phyloP scores from a whole-genome alignment of 768 basidiomycete species.

The Mycena alexandri region DNA sequence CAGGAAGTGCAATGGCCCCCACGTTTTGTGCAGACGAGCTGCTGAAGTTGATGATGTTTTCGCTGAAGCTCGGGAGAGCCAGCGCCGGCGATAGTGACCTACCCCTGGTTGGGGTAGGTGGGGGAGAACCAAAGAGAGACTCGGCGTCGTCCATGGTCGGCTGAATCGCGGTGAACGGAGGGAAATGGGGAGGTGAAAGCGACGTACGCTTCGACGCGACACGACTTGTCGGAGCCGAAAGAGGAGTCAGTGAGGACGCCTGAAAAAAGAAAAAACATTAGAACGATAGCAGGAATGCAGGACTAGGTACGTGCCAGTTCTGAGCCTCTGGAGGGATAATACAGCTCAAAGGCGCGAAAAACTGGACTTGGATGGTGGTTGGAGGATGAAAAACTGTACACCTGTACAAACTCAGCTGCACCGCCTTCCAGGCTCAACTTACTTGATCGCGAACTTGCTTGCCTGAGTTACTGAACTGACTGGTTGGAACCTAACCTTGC shows the following conservation, averaged over 20 bases:
- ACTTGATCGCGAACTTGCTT: no score
- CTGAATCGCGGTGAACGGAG: constrained; percentile 22
- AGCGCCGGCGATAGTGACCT: constrained; percentile 77
- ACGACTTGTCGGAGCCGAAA: constrained; percentile 23
- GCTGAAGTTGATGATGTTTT: constrained; percentile 30
- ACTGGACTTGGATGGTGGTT: neutral
- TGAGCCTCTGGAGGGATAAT: neutral
- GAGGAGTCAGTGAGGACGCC: constrained; percentile 21
- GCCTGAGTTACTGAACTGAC: no score
- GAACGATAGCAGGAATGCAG: neutral
- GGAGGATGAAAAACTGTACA: neutral
- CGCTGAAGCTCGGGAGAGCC: constrained; percentile 64
- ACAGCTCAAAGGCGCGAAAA: neutral
- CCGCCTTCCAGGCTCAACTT: no score
- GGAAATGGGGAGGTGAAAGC: constrained; percentile 2
- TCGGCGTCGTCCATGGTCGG: constrained; percentile 63
- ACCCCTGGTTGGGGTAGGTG: constrained; percentile 77
- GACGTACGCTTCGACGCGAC: constrained; percentile 22
- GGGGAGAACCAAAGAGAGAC: constrained; percentile 88
- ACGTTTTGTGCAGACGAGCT: constrained; percentile 79
- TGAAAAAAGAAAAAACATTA: constrained; percentile 9
- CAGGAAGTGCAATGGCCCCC: constrained; percentile 99
- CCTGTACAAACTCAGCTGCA: no score
- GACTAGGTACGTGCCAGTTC: constrained; percentile 34
- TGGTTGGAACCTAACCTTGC: no score